Evolutionary conservation across 176 grass and related monocot species (phyloP).

Genomic region (Typha latifolia): DNA sequence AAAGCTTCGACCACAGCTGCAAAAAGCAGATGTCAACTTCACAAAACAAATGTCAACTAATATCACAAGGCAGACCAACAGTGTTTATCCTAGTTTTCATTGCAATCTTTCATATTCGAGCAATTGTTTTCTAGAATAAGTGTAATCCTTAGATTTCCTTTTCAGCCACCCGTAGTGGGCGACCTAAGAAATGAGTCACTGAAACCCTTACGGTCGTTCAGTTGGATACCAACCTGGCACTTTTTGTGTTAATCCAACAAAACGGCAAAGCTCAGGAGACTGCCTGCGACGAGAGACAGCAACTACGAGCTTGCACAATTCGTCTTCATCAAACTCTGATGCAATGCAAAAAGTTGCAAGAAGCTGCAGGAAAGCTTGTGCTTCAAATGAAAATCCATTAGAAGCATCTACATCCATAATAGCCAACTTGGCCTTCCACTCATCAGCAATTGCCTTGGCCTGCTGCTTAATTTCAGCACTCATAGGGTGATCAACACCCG

Average conservation of each 20-base stretch:
- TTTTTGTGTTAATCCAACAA: conserved; percentile 64
- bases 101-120: background rate
- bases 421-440: conserved; percentile 80
- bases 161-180: background rate
- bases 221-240: conserved; percentile 78
- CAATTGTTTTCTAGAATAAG: background rate
- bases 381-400: conserved; percentile 78
- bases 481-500: conserved; percentile 38
- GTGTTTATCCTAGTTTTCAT: background rate
- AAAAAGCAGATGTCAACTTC: conserved; percentile 10
- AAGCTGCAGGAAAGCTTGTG: conserved; percentile 79
- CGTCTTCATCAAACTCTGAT: conserved; percentile 72
- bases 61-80: background rate
- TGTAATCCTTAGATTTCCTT: conserved; percentile 4
- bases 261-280: conserved; percentile 53
- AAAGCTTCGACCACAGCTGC: conserved; percentile 55
- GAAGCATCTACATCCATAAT: conserved; percentile 66
- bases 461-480: conserved; percentile 91
- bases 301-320: conserved; percentile 82
- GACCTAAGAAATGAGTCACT: conserved; percentile 28
- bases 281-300: conserved; percentile 79
- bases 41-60: background rate
- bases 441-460: conserved; percentile 60
- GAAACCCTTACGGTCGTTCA: conserved; percentile 36
- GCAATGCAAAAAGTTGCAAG: conserved; percentile 75